A percentile compares a stretch with the other conserved stretches of the same genome.
Conservation (phyloP, 108 stramenopile species). For the Nitzschia putrida region DNA sequence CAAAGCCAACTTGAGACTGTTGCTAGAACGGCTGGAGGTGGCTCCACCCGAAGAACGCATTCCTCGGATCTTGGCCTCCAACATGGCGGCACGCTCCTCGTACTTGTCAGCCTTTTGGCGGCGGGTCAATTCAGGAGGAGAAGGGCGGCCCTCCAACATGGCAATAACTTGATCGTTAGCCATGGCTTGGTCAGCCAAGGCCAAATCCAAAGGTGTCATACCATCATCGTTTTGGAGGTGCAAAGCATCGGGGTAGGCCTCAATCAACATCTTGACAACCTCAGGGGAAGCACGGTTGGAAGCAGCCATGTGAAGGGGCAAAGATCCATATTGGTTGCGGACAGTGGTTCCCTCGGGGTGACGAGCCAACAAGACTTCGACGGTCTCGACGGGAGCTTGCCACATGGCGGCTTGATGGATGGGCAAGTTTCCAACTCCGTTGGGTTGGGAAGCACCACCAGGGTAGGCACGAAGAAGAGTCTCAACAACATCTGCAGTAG, state of each 20-base stretch:
- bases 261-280: constrained; percentile 73
- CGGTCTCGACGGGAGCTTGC: constrained; percentile 79
- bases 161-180: constrained; percentile 77
- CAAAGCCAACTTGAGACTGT: constrained; percentile 74
- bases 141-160: constrained; percentile 81
- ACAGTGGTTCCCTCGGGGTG: constrained; percentile 81
- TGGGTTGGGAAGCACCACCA: constrained; percentile 73
- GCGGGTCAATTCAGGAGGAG: constrained; percentile 79
- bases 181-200: constrained; percentile 64
- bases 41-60: constrained; percentile 58
- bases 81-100: constrained; percentile 72
- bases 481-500: constrained; percentile 80
- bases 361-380: constrained; percentile 67
- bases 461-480: constrained; percentile 77
- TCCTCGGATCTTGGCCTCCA: constrained; percentile 65
- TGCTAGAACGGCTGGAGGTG: constrained; percentile 36
- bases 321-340: constrained; percentile 83
- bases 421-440: constrained; percentile 81
- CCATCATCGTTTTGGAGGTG: constrained; percentile 89
- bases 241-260: constrained; percentile 85
- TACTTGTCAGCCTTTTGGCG: constrained; percentile 83
- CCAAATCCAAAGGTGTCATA: constrained; percentile 89
- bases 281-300: constrained; percentile 76
- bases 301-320: constrained; percentile 89
- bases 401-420: constrained; percentile 90